Base-by-base conservation (phyloP, 257 asterid genomes). In the Ilex aquifolium region DNA sequence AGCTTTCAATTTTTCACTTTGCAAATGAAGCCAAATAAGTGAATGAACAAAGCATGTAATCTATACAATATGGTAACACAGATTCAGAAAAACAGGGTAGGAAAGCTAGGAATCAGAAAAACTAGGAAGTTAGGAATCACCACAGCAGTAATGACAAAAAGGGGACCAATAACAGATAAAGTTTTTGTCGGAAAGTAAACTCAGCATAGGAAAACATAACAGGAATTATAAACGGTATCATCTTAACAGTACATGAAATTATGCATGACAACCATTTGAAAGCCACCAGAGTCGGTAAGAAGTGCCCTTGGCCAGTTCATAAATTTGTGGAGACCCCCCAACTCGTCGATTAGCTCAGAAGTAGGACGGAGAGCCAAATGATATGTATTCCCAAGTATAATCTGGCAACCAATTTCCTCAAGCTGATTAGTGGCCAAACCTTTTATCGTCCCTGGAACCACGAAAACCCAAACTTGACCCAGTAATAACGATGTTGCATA, bases 231-330 rank as follows among this genome's bases (percentile, higher is more conserved):
- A 60, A 10, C 61, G 59, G 42, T 42, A 30, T 59, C 30, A 32
- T 13, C 58, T 36, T 49, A 44, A 42, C 9, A 1, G 27, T 0
- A 64, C 52, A 48, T n/a, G 21, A 50, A 62, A 64, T 59, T 46
- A 65, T 63, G 74, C 42, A 44, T 62, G 55, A 67, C 32, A 77
- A 92, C 99, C 99, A 93, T 93, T 83, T 93, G 99, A 80, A 93
- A 93, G 65, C 99, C 99, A 67, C 97, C 99, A 29, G 99, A 93
- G 75, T 92, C 99, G 0, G 99, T 93, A 52, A 93, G 97, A 77
- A 89, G 61, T 27, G 95, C 97, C 85, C 99, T 83, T 12, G 92
- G 88, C 99, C 97, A 89, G 72, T 85, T 93, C 97, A 93, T 93
- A 80, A 93, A 93, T 57, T 82, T 84, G 78, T 93, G 97, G 17